phyloP scores from a whole-genome alignment of 2,329 filamentous ascomycete genomes.

The Fusarium fracticaudum region DNA sequence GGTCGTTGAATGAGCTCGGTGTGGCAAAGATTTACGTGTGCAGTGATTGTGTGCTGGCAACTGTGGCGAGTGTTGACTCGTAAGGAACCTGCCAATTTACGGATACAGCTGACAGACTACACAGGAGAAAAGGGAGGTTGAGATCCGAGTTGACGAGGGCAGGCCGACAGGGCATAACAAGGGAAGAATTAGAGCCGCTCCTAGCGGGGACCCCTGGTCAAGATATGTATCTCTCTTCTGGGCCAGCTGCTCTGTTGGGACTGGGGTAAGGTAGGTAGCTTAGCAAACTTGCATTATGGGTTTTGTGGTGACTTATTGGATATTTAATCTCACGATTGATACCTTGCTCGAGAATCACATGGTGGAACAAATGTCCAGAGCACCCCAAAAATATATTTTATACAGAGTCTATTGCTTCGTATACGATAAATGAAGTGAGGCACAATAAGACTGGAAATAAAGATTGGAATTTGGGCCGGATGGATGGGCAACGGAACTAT shows the following conservation, averaged over 20 bases:
- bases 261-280: conserved; percentile 16
- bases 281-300: conserved; percentile 10
- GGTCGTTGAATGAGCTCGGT: not conserved
- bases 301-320: conserved; percentile 11
- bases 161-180: conserved; percentile 18
- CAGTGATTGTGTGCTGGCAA: conserved; percentile 14
- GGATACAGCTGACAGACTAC: not conserved
- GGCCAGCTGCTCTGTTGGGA: conserved; percentile 24
- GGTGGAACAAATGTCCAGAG: not conserved
- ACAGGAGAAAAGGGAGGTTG: conserved; percentile 35
- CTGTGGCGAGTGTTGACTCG: conserved; percentile 17
- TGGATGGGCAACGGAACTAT: conserved; percentile 17
- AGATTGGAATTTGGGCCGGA: conserved; percentile 18
- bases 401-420: not conserved
- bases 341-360: conserved; percentile 23
- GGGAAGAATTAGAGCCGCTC: conserved; percentile 34
- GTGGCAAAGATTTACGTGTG: conserved; percentile 28
- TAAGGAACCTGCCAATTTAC: conserved; percentile 3
- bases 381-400: not conserved
- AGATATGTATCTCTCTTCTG: conserved; percentile 27
- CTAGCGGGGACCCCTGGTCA: conserved; percentile 32
- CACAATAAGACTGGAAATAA: not conserved
- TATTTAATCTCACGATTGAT: conserved; percentile 7
- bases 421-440: not conserved
- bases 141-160: conserved; percentile 21